These are phyloP conservation scores for Lachancea meyersii DNA, from an alignment of 805 yeast species.

Conservation along the genomic window DNA sequence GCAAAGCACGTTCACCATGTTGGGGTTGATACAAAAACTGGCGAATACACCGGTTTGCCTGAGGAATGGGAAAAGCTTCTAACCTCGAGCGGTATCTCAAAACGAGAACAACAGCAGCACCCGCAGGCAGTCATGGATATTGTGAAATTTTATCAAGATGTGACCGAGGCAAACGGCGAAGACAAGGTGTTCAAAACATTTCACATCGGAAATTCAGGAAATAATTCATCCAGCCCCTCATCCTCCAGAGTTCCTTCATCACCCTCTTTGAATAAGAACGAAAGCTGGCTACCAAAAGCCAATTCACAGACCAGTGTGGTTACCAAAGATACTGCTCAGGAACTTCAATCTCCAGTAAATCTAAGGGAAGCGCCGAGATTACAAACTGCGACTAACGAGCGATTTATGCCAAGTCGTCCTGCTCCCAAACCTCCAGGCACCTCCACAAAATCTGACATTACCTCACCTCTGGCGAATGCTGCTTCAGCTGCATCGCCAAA, in stretches of 20 bases:
- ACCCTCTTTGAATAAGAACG: slow-evolving; percentile 15
- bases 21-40: slow-evolving; percentile 76
- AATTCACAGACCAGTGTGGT: slow-evolving; percentile 2
- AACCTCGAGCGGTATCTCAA: slow-evolving; percentile 80
- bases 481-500: slow-evolving; percentile 12
- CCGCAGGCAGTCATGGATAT: slow-evolving; percentile 93
- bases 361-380: slow-evolving; percentile 12
- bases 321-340: slow-evolving; percentile 8
- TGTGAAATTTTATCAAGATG: slow-evolving; percentile 75
- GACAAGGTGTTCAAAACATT: slow-evolving; percentile 38
- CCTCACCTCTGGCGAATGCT: slow-evolving; percentile 23
- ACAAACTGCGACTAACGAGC: slow-evolving; percentile 27
- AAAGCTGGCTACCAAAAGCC: slow-evolving; percentile 3
- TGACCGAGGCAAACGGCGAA: slow-evolving; percentile 37
- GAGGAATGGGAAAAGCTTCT: slow-evolving; percentile 84
- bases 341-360: slow-evolving; percentile 22
- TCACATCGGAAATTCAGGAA: slow-evolving; percentile 24
- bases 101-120: slow-evolving; percentile 80
- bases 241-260: slow-evolving; percentile 33
- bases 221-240: slow-evolving; percentile 25
- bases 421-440: slow-evolving; percentile 55
- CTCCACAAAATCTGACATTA: slow-evolving; percentile 16
- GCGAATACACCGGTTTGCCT: slow-evolving; percentile 88
- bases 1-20: slow-evolving; percentile 91
- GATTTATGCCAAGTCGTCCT: slow-evolving; percentile 59